Conservation (phyloP, 208 protist genomes). For the Lotmaria passim region DNA sequence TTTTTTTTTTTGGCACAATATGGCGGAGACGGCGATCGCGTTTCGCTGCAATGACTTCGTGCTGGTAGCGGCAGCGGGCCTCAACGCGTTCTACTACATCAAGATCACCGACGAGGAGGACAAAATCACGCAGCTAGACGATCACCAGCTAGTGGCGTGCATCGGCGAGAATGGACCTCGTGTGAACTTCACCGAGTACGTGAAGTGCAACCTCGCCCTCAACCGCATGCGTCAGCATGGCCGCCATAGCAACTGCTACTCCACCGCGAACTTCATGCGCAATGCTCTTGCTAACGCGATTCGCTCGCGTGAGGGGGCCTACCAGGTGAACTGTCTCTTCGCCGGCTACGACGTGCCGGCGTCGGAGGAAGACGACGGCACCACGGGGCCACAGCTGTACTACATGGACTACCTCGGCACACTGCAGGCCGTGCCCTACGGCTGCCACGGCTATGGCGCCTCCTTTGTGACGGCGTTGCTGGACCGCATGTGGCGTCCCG, state of each 20-base stretch:
- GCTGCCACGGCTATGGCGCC: constrained; percentile 94
- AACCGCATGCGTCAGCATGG: constrained; percentile 89
- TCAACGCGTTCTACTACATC: constrained; percentile 93
- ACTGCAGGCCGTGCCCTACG: constrained; percentile 91
- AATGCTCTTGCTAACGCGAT: constrained; percentile 83
- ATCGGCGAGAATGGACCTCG: constrained; percentile 90
- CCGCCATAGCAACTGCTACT: constrained; percentile 72
- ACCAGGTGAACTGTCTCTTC: constrained; percentile 91
- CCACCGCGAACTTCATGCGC: constrained; percentile 90
- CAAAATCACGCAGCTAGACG: constrained; percentile 90
- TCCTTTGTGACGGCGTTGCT: constrained; percentile 91
- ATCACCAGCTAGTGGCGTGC: constrained; percentile 91
- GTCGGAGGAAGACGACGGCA: constrained; percentile 69
- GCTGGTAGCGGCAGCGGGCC: constrained; percentile 75
- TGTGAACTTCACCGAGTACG: constrained; percentile 94
- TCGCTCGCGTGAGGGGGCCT: constrained; percentile 84
- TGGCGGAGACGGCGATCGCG: constrained; percentile 89
- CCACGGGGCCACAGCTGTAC: constrained; percentile 82
- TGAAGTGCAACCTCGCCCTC: constrained; percentile 91
- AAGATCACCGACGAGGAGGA: constrained; percentile 94
- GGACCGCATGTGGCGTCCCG: constrained; percentile 90
- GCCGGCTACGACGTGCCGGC: constrained; percentile 89
- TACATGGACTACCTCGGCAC: constrained; percentile 96
- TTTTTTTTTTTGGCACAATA: constrained; percentile 25
- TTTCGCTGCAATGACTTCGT: constrained; percentile 90